Evolutionary conservation across 2,329 filamentous ascomycete genomes (phyloP).

Genomic region (Colletotrichum theobromicola): DNA sequence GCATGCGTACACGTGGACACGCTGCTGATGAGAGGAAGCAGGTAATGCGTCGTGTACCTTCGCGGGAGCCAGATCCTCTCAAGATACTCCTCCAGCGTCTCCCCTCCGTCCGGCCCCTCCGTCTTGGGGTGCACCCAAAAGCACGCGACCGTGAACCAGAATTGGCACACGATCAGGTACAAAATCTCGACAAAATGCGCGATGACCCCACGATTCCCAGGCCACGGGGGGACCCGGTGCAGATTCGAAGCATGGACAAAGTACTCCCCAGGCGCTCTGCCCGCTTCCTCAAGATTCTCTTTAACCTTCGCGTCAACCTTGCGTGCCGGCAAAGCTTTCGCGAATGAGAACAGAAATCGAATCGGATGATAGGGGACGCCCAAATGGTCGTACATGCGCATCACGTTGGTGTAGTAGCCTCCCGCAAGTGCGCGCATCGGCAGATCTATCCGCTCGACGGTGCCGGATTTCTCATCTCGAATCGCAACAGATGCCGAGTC

Average conservation of each 20-base stretch:
- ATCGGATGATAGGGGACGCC: conserved; percentile 53
- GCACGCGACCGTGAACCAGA: conserved; percentile 59
- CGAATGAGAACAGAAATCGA: conserved; percentile 59
- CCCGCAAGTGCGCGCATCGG: conserved; percentile 42
- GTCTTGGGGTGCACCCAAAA: conserved; percentile 46
- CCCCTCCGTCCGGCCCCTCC: conserved; percentile 26
- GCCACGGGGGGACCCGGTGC: conserved; percentile 51
- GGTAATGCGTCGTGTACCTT: conserved; percentile 52
- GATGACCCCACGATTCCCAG: conserved; percentile 39
- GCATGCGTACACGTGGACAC: conserved; percentile 60
- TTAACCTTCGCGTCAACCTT: background rate
- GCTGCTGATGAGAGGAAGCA: conserved; percentile 59
- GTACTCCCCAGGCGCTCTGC: conserved; percentile 39
- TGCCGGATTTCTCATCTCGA: conserved; percentile 31
- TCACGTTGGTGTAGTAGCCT: conserved; percentile 60
- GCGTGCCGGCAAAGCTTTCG: conserved; percentile 30
- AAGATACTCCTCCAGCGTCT: conserved; percentile 55
- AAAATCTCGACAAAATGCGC: conserved; percentile 47
- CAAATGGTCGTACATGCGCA: conserved; percentile 61
- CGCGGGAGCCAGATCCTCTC: conserved; percentile 53
- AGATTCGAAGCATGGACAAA: conserved; percentile 61
- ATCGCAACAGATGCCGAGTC: conserved; percentile 43
- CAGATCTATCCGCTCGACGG: conserved; percentile 40
- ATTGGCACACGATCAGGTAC: conserved; percentile 52
- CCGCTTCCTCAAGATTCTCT: conserved; percentile 11